Conservation (phyloP, 225 moss, liverwort and hornwort genomes). For the Pseudisothecium myosuroides region DNA sequence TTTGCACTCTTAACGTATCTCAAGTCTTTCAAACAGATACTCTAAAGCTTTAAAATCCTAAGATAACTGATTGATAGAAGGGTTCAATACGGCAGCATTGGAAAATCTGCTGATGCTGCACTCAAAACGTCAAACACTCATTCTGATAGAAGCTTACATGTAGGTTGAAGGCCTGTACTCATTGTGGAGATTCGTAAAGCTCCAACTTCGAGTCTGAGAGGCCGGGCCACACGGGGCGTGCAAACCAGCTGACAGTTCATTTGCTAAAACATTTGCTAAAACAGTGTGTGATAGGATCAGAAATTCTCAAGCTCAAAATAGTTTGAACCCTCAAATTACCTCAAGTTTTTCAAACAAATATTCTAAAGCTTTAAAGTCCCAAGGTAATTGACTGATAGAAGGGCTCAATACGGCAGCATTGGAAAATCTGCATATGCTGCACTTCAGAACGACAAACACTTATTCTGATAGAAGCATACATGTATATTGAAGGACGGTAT, state of each 20-base stretch:
- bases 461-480: neutral
- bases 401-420: neutral
- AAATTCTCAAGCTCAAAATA: neutral
- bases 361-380: neutral
- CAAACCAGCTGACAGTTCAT: neutral
- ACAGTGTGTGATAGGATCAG: neutral
- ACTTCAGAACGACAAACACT: too few relatives aligned
- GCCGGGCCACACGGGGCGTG: neutral
- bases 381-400: neutral
- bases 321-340: neutral
- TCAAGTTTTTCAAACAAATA: neutral
- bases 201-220: constrained; percentile 25
- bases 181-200: neutral
- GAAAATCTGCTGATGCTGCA: neutral
- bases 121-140: neutral
- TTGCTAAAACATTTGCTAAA: neutral
- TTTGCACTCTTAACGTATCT: too few relatives aligned
- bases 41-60: neutral
- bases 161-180: neutral
- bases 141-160: neutral
- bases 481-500: neutral
- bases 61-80: neutral
- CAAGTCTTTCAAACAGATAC: neutral
- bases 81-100: neutral
- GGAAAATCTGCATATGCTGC: neutral